Base-by-base conservation (phyloP, 1,284 basidiomycete genomes). In the Papiliotrema fonsecae region DNA sequence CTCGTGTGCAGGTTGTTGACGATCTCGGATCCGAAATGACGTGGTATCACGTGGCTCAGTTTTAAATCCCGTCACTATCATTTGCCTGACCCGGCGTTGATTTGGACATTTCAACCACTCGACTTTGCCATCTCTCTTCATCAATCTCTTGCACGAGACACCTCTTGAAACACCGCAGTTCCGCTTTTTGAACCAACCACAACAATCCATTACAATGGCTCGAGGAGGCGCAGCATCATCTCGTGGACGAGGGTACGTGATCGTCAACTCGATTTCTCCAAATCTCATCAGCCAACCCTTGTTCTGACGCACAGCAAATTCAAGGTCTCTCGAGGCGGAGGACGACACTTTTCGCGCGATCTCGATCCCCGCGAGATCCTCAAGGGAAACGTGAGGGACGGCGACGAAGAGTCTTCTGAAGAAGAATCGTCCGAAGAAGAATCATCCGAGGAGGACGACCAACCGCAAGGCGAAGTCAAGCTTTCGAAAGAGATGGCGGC, bases 311-410 rank as follows among this genome's bases (percentile, higher is more conserved):
- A 30, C 47, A 73, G 72, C 44, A 89, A 87, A 75, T 88, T 82
- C 77, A 90, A 91, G 79, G 78, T 82, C 53, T 85, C 85, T 64
- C 86, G 89, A 45, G 89, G 89, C 53, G 89, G 89, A 39, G 89
- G 89, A 47, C 81, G 89, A 57, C 81, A 75, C 61, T 88, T 88
- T 70, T 87, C 85, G 79, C 85, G 65, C 24, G 71, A 72, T 56
- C 58, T 72, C 38, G 62, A 69, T 48, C 60, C 67, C 37, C 55
- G 70, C 6, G 39, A 42, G 5, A 28, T 48, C 14, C 22, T 48
- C 4, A 48, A 42, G 30, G 47, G 40, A 30, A 42, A 56, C 45
- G 49, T 43, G 31, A 45, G 28, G 32, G 54, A 54, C n/a, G 53
- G 51, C 5, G 53, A 51, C 10, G 64, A 65, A 6, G 69, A 70